A percentile compares a stretch with the other conserved stretches of the same genome.
Evolutionary conservation across 2,329 filamentous ascomycete species (phyloP).

Genomic region (Ascochyta clinopodiicola): DNA sequence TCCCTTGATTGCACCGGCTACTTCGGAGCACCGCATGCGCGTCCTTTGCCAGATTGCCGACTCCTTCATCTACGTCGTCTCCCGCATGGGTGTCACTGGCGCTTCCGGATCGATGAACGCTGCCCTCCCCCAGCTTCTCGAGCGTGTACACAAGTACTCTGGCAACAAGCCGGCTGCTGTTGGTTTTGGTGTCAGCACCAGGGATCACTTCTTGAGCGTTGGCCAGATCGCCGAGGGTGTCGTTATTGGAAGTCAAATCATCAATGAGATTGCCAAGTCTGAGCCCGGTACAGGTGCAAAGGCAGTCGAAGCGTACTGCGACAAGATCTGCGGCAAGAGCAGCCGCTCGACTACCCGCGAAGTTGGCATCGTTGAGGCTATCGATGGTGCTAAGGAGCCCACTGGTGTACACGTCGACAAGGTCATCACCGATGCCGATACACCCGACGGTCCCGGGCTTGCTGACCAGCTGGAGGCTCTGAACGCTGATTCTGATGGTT

Average conservation of each 20-base stretch:
- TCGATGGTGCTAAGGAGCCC: conserved; percentile 66
- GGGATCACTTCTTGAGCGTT: conserved; percentile 89
- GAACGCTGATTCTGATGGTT: conserved; percentile 62
- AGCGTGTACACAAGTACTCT: conserved; percentile 88
- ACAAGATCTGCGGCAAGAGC: conserved; percentile 69
- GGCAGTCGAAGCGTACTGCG: conserved; percentile 85
- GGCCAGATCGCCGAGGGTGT: conserved; percentile 88
- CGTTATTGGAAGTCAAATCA: conserved; percentile 94
- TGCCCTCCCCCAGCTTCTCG: conserved; percentile 80
- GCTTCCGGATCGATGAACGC: conserved; percentile 82
- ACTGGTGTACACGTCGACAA: conserved; percentile 71
- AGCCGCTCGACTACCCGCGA: conserved; percentile 65
- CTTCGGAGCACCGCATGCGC: conserved; percentile 92
- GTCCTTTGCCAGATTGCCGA: conserved; percentile 95
- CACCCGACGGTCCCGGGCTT: conserved; percentile 67
- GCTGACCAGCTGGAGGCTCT: conserved; percentile 85
- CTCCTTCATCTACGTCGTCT: conserved; percentile 99
- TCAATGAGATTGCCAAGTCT: conserved; percentile 77
- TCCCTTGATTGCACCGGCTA: conserved; percentile 93
- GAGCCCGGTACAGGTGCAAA: conserved; percentile 70
- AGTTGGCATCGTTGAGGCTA: conserved; percentile 72
- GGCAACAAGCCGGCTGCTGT: conserved; percentile 89
- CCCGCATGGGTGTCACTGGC: conserved; percentile 94
- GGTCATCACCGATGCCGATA: conserved; percentile 66
- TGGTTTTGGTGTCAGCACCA: conserved; percentile 94